A percentile compares a stretch with the other conserved stretches of the same genome.
These are phyloP conservation scores for Apiotrichum veenhuisii DNA, from an alignment of 1,284 basidiomycete species.

Conservation along the genomic window DNA sequence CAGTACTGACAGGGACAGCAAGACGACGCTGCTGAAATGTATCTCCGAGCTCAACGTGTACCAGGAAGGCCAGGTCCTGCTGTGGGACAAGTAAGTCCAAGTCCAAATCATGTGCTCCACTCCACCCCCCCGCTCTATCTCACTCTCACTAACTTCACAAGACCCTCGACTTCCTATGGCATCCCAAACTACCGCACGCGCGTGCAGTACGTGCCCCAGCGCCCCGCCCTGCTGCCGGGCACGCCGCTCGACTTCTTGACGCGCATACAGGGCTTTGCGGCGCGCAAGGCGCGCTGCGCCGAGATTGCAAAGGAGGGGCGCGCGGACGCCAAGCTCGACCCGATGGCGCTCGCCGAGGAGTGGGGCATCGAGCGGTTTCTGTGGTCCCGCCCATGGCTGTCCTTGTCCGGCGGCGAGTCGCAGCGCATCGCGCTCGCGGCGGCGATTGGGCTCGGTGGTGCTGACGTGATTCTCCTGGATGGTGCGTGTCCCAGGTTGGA, in stretches of 20 bases:
- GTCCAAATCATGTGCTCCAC: too few relatives aligned
- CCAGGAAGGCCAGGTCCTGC: constrained; percentile 59
- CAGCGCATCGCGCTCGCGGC: constrained; percentile 74
- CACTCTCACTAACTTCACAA: not conserved
- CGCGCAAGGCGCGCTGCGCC: constrained; percentile 50
- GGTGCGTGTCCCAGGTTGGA: constrained; percentile 54
- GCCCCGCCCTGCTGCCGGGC: constrained; percentile 74
- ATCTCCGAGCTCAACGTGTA: constrained; percentile 73
- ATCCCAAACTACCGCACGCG: constrained; percentile 70
- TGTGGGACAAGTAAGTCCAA: constrained; percentile 62
- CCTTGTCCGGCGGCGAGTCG: constrained; percentile 74
- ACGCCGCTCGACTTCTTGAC: constrained; percentile 69
- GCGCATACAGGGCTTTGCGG: constrained; percentile 57
- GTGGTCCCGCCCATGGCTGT: constrained; percentile 73
- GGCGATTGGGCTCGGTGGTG: constrained; percentile 65
- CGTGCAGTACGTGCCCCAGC: constrained; percentile 78
- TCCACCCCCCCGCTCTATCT: not conserved
- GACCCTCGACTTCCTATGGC: constrained; percentile 51
- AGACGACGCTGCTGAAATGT: constrained; percentile 76
- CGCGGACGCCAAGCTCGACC: constrained; percentile 38
- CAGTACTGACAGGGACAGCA: constrained; percentile 52
- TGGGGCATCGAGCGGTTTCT: constrained; percentile 67
- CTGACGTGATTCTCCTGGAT: constrained; percentile 76
- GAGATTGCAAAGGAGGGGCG: constrained; percentile 13
- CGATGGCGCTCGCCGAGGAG: constrained; percentile 58